Percentiles rank a stretch among this genome's conserved stretches.
phyloP scores from a whole-genome alignment of 208 protist genomes.

The Trypanosoma grayi region DNA sequence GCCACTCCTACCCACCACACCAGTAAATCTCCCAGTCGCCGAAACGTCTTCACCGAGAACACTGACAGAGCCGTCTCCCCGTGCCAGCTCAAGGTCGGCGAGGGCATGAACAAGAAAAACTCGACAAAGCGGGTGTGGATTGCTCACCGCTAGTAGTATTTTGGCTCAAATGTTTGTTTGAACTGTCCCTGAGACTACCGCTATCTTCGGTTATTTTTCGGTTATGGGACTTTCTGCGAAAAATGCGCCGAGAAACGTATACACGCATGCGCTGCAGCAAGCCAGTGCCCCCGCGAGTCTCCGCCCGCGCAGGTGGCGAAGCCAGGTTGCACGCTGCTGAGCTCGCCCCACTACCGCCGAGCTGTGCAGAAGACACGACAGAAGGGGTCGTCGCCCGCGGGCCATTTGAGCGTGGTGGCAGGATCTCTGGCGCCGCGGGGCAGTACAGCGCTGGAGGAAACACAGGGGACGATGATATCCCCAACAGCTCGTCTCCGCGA shows the following conservation, averaged over 20 bases:
- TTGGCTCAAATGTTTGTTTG: neutral
- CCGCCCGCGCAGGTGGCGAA: too few relatives aligned
- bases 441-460: neutral
- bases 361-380: too few relatives aligned
- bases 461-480: neutral
- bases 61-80: too few relatives aligned
- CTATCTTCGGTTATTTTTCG: neutral
- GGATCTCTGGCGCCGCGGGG: neutral
- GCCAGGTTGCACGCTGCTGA: too few relatives aligned
- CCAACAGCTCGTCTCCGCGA: neutral
- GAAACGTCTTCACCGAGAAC: too few relatives aligned
- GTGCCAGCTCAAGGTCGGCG: too few relatives aligned
- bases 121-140: too few relatives aligned
- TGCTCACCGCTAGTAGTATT: neutral
- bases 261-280: conserved; percentile 3
- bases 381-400: neutral
- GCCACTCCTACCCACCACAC: too few relatives aligned
- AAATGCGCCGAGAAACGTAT: conserved; percentile 2
- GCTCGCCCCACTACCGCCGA: too few relatives aligned
- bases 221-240: neutral
- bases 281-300: neutral
- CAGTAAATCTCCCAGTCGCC: too few relatives aligned
- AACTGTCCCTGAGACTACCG: neutral
- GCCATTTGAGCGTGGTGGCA: conserved; percentile 5
- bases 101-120: too few relatives aligned